Conservation (phyloP, 2,329 filamentous ascomycete species). For the Alternaria brassicae region DNA sequence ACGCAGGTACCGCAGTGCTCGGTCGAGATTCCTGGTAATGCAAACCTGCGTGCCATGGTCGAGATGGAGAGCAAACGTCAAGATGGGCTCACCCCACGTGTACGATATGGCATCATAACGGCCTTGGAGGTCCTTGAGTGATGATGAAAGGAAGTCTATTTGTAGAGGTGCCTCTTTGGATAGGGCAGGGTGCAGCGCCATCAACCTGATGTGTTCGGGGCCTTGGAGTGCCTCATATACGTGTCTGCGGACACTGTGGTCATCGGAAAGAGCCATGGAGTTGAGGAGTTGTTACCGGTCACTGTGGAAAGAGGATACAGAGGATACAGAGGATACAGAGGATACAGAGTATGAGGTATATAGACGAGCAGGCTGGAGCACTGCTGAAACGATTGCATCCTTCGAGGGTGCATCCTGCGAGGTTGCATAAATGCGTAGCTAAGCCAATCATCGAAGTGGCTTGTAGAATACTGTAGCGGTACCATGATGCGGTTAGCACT, state of each 20-base stretch:
- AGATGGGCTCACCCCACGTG: slow-evolving; percentile 10
- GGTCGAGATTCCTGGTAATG: slow-evolving; percentile 15
- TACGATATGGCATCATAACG: slow-evolving; percentile 22
- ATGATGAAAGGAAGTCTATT: accelerated
- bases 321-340: too few relatives aligned
- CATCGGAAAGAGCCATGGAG: neutral
- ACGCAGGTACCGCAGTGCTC: slow-evolving; percentile 8
- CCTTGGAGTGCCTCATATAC: neutral
- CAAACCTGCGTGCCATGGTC: neutral
- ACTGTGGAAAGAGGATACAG: too few relatives aligned
- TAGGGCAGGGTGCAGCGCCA: neutral
- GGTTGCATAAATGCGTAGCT: neutral
- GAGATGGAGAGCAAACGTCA: neutral
- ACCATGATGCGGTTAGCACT: neutral
- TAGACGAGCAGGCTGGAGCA: neutral
- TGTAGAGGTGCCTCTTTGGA: neutral
- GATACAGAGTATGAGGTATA: neutral
- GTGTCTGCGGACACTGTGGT: neutral
- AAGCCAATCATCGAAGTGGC: neutral
- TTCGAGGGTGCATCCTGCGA: too few relatives aligned
- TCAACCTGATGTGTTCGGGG: neutral
- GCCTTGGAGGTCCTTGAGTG: neutral
- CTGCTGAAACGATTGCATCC: too few relatives aligned
- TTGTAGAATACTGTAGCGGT: neutral
- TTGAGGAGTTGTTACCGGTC: too few relatives aligned